Conservation (phyloP, 768 basidiomycete genomes). For the Suillus placidus region DNA sequence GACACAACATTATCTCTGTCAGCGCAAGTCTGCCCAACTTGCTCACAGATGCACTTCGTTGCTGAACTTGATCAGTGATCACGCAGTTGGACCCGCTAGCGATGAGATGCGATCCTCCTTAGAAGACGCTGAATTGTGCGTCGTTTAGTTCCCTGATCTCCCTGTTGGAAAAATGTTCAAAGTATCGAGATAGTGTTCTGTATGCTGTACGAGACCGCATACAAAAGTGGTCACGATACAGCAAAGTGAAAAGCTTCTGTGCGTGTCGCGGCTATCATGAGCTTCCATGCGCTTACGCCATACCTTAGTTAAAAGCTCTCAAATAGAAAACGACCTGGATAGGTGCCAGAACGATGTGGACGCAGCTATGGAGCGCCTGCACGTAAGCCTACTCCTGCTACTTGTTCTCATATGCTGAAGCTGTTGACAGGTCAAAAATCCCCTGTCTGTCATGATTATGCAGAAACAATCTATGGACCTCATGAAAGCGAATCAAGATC, state of each 20-base stretch:
- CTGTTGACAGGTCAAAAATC: conserved; percentile 24
- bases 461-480: conserved; percentile 31
- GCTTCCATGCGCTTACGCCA: not conserved
- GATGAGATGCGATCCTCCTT: conserved; percentile 41
- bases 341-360: conserved; percentile 46
- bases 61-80: conserved; percentile 43
- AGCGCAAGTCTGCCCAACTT: conserved; percentile 46
- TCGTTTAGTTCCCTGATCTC: not conserved
- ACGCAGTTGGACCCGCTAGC: conserved; percentile 41
- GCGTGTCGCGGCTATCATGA: conserved; percentile 17
- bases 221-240: conserved; percentile 42
- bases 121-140: conserved; percentile 50
- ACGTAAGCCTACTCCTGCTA: conserved; percentile 35
- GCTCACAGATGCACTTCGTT: conserved; percentile 45
- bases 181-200: conserved; percentile 39
- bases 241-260: conserved; percentile 43
- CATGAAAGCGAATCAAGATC: conserved; percentile 32
- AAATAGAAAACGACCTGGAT: conserved; percentile 51
- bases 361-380: conserved; percentile 43
- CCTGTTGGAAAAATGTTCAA: conserved; percentile 2
- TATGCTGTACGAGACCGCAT: conserved; percentile 42
- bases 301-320: conserved; percentile 44
- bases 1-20: conserved; percentile 5
- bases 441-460: conserved; percentile 30
- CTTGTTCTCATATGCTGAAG: not conserved